Percentiles rank a stretch among this genome's conserved stretches.
These are phyloP conservation scores for Raddia distichophylla DNA, from an alignment of 176 grass and related monocot species.

Conservation along the genomic window DNA sequence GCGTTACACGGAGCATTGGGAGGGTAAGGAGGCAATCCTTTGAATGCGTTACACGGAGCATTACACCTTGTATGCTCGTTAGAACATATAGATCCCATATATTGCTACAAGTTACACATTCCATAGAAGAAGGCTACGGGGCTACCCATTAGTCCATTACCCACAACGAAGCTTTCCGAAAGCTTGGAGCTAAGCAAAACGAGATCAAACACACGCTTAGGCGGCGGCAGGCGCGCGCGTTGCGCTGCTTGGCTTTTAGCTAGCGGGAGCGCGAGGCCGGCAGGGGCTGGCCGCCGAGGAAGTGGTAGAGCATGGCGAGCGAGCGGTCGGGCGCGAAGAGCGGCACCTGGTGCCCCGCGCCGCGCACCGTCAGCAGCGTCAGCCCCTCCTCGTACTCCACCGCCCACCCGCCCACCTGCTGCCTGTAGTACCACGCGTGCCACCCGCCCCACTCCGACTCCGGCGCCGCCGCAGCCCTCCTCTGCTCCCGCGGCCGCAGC, in stretches of 20 bases:
- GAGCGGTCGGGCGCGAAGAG: conserved; percentile 68
- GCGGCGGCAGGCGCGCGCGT: no score
- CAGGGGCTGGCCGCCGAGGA: conserved; percentile 60
- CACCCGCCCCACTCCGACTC: conserved; percentile 50
- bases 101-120: not conserved
- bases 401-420: conserved; percentile 82
- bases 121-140: not conserved
- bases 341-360: conserved; percentile 93
- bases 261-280: conserved; percentile 44
- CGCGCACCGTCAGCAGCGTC: conserved; percentile 78
- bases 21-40: no score
- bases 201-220: not conserved
- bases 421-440: conserved; percentile 80
- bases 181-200: conserved; percentile 1
- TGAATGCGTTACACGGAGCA: no score
- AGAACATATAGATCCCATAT: not conserved
- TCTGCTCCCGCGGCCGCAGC: conserved; percentile 45
- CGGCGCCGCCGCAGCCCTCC: not conserved
- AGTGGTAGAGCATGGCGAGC: conserved; percentile 73
- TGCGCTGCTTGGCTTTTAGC: not conserved
- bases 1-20: no score
- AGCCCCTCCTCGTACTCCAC: conserved; percentile 88
- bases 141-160: no score
- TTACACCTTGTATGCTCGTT: not conserved
- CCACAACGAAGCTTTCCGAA: not conserved